phyloP scores from a whole-genome alignment of 1,139 yeast species.

The Yamadazyma dendronema region DNA sequence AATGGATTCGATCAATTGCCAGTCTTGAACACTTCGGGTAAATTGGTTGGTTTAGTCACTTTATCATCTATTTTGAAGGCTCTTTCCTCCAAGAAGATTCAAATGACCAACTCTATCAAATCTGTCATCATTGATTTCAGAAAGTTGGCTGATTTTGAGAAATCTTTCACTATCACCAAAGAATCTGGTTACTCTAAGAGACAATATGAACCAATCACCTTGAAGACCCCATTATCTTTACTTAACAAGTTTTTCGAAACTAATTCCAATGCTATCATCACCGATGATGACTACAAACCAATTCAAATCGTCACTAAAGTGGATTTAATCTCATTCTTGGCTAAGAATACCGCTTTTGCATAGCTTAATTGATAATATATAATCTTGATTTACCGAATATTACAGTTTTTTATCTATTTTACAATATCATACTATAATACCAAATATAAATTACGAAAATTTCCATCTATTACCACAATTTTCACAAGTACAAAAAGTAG shows the following conservation, averaged over 20 bases:
- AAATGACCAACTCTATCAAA: constrained; percentile 59
- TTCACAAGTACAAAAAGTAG: constrained; percentile 97
- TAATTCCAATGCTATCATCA: constrained; percentile 82
- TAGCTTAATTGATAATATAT: constrained; percentile 4
- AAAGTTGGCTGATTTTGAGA: constrained; percentile 66
- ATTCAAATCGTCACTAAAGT: constrained; percentile 87
- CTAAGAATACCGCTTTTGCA: constrained; percentile 14
- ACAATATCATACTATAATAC: constrained; percentile 1
- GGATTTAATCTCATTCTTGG: constrained; percentile 68
- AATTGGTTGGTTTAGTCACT: constrained; percentile 75
- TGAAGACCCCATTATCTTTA: constrained; percentile 64
- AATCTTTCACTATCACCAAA: constrained; percentile 62
- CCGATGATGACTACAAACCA: constrained; percentile 69
- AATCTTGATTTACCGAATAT: not conserved
- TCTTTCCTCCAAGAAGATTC: constrained; percentile 62
- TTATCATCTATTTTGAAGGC: constrained; percentile 70
- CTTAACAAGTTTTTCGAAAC: constrained; percentile 82
- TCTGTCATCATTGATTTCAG: constrained; percentile 73
- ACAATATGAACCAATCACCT: constrained; percentile 66
- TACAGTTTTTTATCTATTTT: constrained; percentile 1
- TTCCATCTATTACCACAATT: constrained; percentile 98
- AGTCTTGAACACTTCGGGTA: constrained; percentile 59
- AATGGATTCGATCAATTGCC: constrained; percentile 89
- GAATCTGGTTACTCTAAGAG: constrained; percentile 61
- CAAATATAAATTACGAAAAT: constrained; percentile 51